Evolutionary conservation across 495 filamentous ascomycete genomes (phyloP), one percentile per base, ranked within the genome.

Genomic region (Lichenothelia convexa): DNA sequence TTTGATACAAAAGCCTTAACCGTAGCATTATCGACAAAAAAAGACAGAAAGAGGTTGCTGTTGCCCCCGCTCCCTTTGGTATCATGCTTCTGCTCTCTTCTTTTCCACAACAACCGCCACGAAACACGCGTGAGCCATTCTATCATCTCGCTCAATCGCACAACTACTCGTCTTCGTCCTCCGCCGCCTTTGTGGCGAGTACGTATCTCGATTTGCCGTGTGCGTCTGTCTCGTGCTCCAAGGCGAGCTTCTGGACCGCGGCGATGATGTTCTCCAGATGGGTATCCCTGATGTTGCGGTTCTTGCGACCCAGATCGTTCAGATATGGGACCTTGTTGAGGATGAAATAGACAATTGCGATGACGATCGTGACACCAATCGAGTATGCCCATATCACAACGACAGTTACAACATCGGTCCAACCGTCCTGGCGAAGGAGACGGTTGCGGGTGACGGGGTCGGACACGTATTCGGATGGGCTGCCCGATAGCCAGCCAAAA

Each of bases 201-300:
- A 67, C 62, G 60, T 67, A 82, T 35, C 72, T 62, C 45, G 61
- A 58, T 33, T 61, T 63, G 50, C 73, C 72, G 39, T 68, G 53
- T 38, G 55, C 55, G 23, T 57, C 54, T 38, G 65, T 60, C 60
- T 79, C 76, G 55, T 78, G 76, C 57, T 78, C 71, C 38, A 83
- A 57, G 36, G 78, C 73, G 33, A 83, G 65, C 64, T 82, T 81
- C 64, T 70, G 71, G 31, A 85, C 61, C 54, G 77, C 73, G 29
- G 64, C 67, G 50, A 85, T 65, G 58, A 80, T 74, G 62, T 85
- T 82, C 74, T 85, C 79, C 59, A 83, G 76, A 53, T 74, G 63
- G 51, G 75, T 78, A 55, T 85, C 78, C 45, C 70, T 68, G 45
- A 63, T 64, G 54, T 64, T 73, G 53, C 79, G 71, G 64, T 73